Conservation (phyloP, 2,329 filamentous ascomycete genomes). For the Raffaelea deltoideospora region DNA sequence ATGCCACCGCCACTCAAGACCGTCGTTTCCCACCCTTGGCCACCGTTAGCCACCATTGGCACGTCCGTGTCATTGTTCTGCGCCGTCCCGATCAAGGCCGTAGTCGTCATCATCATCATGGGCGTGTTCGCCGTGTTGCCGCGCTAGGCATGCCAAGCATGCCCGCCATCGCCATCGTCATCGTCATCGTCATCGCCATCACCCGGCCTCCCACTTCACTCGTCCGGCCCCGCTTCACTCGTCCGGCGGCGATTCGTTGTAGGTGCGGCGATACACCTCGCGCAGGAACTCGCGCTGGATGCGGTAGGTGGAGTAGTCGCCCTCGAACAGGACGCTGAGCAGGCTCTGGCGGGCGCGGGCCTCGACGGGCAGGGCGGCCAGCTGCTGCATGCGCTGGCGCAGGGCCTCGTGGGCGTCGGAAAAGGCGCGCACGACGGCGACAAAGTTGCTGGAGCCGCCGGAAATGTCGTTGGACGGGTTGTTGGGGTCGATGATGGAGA, state of each 20-base stretch:
- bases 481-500: conserved; percentile 90
- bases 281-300: conserved; percentile 50
- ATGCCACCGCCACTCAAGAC: no score
- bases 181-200: no score
- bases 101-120: no score
- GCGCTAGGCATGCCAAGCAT: no score
- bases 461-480: conserved; percentile 75
- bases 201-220: no score
- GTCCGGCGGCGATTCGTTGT: conserved; percentile 11
- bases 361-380: conserved; percentile 21
- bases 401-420: conserved; percentile 44
- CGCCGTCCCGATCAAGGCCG: no score
- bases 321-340: conserved; percentile 56
- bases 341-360: conserved; percentile 34
- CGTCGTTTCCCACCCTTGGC: no score
- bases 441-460: conserved; percentile 62
- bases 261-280: conserved; percentile 29
- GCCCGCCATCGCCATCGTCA: no score
- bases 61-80: no score
- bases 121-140: no score
- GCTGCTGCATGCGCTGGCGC: conserved; percentile 37
- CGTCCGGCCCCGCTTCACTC: no score
- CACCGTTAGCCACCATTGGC: no score
- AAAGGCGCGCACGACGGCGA: conserved; percentile 55
- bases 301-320: conserved; percentile 64